Evolutionary conservation across 192 early-diverging fungal species (phyloP).

Genomic region (Coemansia sp.): DNA sequence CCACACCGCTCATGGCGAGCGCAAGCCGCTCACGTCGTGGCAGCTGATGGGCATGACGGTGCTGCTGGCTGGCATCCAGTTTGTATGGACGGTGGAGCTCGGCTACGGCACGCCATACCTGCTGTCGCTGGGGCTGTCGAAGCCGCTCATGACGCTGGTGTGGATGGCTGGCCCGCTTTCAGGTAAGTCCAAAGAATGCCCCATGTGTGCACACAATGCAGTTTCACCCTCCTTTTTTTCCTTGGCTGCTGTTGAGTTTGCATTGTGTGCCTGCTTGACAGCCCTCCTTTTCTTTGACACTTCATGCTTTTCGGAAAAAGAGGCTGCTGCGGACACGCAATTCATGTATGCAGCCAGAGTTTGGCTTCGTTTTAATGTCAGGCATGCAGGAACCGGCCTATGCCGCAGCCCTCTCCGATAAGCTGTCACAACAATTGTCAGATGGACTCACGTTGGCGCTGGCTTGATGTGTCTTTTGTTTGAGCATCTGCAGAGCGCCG

Average conservation of each 20-base stretch:
- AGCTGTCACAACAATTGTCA: neutral
- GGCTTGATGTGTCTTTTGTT: conserved; percentile 1
- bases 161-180: conserved; percentile 91
- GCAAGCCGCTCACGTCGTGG: conserved; percentile 26
- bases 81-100: conserved; percentile 56
- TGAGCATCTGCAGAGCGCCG: neutral
- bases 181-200: conserved; percentile 32
- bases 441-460: neutral
- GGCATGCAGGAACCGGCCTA: too few species aligned
- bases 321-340: too few species aligned
- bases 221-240: too few species aligned
- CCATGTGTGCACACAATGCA: too few species aligned
- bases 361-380: too few species aligned
- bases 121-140: conserved; percentile 75
- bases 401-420: neutral
- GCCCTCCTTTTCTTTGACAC: too few species aligned
- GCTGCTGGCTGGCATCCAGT: conserved; percentile 52
- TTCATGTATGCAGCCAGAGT: too few species aligned
- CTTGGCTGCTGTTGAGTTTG: too few species aligned
- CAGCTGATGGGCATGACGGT: conserved; percentile 49
- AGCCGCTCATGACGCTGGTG: conserved; percentile 82
- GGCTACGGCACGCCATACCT: conserved; percentile 82
- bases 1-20: conserved; percentile 7
- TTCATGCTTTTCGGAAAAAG: too few species aligned
- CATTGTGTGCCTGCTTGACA: too few species aligned